Conservation (phyloP, 140 eudicot genomes). For the Oenanthe javanica region DNA sequence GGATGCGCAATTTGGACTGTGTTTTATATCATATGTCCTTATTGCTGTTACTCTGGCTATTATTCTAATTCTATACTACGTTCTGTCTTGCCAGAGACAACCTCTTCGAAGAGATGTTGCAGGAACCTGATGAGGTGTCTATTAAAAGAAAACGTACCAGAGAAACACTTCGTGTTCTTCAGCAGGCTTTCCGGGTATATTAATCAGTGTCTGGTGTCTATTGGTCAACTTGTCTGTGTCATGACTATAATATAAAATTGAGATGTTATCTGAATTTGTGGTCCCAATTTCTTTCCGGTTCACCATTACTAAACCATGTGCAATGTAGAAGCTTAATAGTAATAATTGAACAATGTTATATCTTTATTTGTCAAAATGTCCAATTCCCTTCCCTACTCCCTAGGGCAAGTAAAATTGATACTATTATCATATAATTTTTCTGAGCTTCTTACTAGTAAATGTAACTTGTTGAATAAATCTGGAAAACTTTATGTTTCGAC, state of each 20-base stretch:
- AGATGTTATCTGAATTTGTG: background rate
- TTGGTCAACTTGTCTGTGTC: background rate
- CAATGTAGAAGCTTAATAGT: background rate
- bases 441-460: background rate
- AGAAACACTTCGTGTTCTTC: constrained; percentile 69
- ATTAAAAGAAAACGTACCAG: constrained; percentile 73
- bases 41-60: background rate
- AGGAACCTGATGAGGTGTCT: constrained; percentile 93
- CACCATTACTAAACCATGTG: background rate
- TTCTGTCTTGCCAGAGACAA: constrained; percentile 58
- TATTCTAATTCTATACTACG: background rate
- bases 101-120: constrained; percentile 92
- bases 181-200: constrained; percentile 84
- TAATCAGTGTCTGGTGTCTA: background rate
- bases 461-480: background rate
- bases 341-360: background rate
- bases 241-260: background rate
- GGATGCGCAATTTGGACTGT: background rate
- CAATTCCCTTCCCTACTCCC: background rate
- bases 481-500: background rate
- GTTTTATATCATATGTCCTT: background rate
- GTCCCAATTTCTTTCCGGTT: background rate
- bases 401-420: no score
- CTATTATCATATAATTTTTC: no score
- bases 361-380: background rate